Evolutionary conservation across 768 basidiomycete genomes (phyloP), one percentile per base, ranked within the genome.

Genomic region (Rhodotorula taiwanensis): DNA sequence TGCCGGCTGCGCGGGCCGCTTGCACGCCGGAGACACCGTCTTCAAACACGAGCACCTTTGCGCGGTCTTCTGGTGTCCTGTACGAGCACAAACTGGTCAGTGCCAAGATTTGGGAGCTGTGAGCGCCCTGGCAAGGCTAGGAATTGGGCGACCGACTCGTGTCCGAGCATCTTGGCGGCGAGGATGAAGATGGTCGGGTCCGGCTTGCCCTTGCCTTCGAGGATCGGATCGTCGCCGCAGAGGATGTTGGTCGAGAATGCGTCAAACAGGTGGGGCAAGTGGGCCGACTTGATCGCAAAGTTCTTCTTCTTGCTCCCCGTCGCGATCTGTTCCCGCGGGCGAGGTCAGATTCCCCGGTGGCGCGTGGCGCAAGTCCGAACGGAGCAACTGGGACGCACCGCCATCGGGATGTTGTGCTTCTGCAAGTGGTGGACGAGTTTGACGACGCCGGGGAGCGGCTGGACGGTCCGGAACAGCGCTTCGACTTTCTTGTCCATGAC

Each of bases 1-100:
- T 91, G 16, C 87, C 88, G 5, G 89, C 89, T 60, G 86, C 79
- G 72, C 86, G 87, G 6, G 84, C 89, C 11, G 88, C 88, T 67
- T 86, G 82, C 67, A 92, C 78, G 0, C 89, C 89, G 0, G 82
- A 82, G 45, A 88, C 75, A 6, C 83, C 83, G 74, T 93, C 89
- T 75, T 93, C 89, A 62, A 93, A 87, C 4, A 93, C 84, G 1
- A 93, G 77, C 0, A 88, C 88, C 62, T 79, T 41, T 4, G 82
- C 36, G 74, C 74, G 44, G 87, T 79, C 73, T 84, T 84, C 60
- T 5, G 60, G 50, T 7, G 55, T 54, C 21, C 65, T 66, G 52
- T 4, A 2, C 1, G 14, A 4, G 21, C 4, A 6, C 8, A 15
- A 42, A 8, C 36, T 9, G 7, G 28, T 53, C 11, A 44, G n/a